These are phyloP conservation scores for Scleroderma bovista DNA, from an alignment of 768 basidiomycete species.

Conservation along the genomic window DNA sequence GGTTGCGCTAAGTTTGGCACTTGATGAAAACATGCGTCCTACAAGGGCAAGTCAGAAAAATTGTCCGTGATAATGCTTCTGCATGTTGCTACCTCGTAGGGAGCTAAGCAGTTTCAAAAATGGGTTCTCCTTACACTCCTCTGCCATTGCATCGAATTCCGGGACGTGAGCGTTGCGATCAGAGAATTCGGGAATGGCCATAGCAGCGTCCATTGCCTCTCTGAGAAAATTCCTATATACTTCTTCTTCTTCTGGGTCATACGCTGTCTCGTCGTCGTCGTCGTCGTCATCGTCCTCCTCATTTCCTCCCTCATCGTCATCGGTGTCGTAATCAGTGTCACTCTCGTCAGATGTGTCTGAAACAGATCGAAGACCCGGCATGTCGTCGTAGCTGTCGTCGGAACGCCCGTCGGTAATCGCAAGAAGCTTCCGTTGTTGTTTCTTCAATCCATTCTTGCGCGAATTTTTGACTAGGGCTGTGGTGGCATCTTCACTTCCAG, in stretches of 20 bases:
- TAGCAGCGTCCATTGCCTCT: slow-evolving; percentile 69
- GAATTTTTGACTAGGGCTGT: slow-evolving; percentile 7
- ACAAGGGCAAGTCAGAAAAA: slow-evolving; percentile 1
- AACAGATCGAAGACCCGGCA: slow-evolving; percentile 64
- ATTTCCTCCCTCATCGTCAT: slow-evolving; percentile 30
- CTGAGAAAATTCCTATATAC: slow-evolving; percentile 53
- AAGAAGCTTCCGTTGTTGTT: slow-evolving; percentile 36
- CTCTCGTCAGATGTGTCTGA: slow-evolving; percentile 51
- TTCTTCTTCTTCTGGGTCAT: slow-evolving; percentile 68
- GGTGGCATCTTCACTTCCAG: slow-evolving; percentile 20
- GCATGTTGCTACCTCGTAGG: slow-evolving; percentile 48
- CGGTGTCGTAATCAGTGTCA: slow-evolving; percentile 31
- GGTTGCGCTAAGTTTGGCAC: slow-evolving; percentile 39
- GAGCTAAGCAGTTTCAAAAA: slow-evolving; percentile 74
- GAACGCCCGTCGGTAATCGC: slow-evolving; percentile 45
- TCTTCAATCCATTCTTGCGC: slow-evolving; percentile 15
- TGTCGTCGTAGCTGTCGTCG: slow-evolving; percentile 44
- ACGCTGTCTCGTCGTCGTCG: slow-evolving; percentile 38
- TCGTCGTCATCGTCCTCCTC: slow-evolving; percentile 33
- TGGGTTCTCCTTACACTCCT: slow-evolving; percentile 63
- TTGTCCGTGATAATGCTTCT: background rate
- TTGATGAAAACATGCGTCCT: slow-evolving; percentile 63
- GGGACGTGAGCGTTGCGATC: slow-evolving; percentile 43
- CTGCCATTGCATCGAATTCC: slow-evolving; percentile 38
- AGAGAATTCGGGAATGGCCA: slow-evolving; percentile 52